Base-by-base conservation (phyloP, 192 early-diverging fungal species). In the Martensiomyces pterosporus region DNA sequence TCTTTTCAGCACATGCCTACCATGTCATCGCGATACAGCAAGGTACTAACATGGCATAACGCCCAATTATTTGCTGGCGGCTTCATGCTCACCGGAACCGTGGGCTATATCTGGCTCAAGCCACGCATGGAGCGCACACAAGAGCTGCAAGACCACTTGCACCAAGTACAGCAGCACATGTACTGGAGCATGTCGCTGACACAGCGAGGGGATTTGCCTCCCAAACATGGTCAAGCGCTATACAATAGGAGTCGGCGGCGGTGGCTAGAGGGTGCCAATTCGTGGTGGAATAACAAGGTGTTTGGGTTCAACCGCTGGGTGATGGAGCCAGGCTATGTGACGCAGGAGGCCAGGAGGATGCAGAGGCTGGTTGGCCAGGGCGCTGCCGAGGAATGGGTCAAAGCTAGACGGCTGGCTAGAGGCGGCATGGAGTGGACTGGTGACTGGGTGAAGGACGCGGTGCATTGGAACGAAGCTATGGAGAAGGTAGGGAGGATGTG, bases 161-260 rank as follows among this genome's bases (percentile, higher is more conserved):
- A 37, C 5, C 25, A 34, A 24, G 44, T 69, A 1, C 49, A 57
- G 13, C 32, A 19, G 8, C 43, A 69, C 37, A 69, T 69, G 66
- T 69, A 69, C 59, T 69, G 66, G 66, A 69, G 66, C 50, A 69
- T 69, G 66, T 56, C 66, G n/a, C 40, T 57, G 12, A 40, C 42
- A 22, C 66, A 69, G 49, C 58, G 66, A 12, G n/a, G n/a, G n/a
- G n/a, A n/a, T n/a, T n/a, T n/a, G n/a, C n/a, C n/a, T n/a, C n/a
- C n/a, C n/a, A n/a, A n/a, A n/a, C n/a, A n/a, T n/a, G n/a, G n/a
- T n/a, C n/a, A n/a, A n/a, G n/a, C n/a, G n/a, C n/a, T n/a, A n/a
- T n/a, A n/a, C n/a, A n/a, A n/a, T n/a, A n/a, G n/a, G n/a, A n/a
- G n/a, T n/a, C n/a, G n/a, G n/a, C n/a, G n/a, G n/a, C n/a, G n/a